Conservation (phyloP, 75 land plant species). For the Pseudotsuga menziesii region DNA sequence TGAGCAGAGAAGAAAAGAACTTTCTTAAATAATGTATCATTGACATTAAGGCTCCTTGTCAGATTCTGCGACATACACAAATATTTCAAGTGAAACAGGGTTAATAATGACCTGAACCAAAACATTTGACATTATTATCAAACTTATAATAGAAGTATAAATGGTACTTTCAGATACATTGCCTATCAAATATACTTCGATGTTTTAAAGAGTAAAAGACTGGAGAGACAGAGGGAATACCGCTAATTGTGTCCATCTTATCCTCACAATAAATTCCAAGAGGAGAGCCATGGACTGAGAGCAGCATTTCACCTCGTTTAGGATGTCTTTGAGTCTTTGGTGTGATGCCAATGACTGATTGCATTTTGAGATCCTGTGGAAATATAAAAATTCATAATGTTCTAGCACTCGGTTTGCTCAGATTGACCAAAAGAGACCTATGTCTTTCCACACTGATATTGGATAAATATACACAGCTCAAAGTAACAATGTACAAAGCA, state of each 20-base stretch:
- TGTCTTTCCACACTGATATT: background rate
- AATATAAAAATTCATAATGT: background rate
- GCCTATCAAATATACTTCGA: background rate
- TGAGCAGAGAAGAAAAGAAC: background rate
- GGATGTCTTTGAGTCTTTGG: slow-evolving; percentile 61
- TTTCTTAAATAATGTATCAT: background rate
- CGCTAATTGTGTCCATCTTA: slow-evolving; percentile 55
- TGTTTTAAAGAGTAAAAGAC: background rate
- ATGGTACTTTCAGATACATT: background rate
- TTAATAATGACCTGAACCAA: background rate
- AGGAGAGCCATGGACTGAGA: slow-evolving; percentile 76
- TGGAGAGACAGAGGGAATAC: slow-evolving; percentile 9
- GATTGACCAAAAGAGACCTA: background rate
- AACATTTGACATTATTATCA: background rate
- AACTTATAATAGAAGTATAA: background rate
- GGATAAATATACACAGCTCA: background rate
- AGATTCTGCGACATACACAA: background rate
- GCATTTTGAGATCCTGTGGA: background rate
- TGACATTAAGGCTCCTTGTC: background rate
- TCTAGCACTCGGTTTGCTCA: background rate
- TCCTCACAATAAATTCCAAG: slow-evolving; percentile 66
- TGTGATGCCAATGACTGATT: slow-evolving; percentile 43
- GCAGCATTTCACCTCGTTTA: slow-evolving; percentile 61
- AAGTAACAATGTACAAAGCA: background rate
- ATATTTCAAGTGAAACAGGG: background rate